Evolutionary conservation across 179 eudicot genomes (phyloP), one percentile per base, ranked within the genome.

Genomic region (Drosera spatulata): DNA sequence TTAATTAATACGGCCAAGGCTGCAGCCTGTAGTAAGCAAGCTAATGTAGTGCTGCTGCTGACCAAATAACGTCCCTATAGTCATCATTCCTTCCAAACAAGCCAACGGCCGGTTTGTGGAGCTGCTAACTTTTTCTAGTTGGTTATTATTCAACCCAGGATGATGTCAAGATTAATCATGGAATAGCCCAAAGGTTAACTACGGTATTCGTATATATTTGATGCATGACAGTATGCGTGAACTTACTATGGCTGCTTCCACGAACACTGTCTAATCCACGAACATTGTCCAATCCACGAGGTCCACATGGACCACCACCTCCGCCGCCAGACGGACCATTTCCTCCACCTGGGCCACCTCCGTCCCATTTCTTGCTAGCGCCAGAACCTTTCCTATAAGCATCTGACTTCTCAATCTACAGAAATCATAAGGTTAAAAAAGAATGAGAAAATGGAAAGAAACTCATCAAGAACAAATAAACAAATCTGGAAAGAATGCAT

Each of bases 331-430:
- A 50, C 13, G 53, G 53, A 15, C 53, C 53, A 50, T 50, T 50
- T 50, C 53, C 53, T 61, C 88, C 82, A 39, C 80, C 79, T 12
- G 79, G 75, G 50, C 81, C 82, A 53, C 99, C 98, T 64, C 87
- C 96, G 50, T 80, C 97, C 99, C 99, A 89, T 76, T 93, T 93
- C 77, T 84, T 93, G 74, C 86, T 75, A 11, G 88, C 67, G 57
- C 88, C 94, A 10, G 80, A 82, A 38, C 86, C 74, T 69, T 89
- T 93, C 66, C 54, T 80, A 69, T 93, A 93, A 22, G 88, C 84
- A 75, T 93, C 95, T 55, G 97, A 76, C 68, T 85, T 89, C 70
- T 89, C 97, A 97, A 89, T 84, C 99, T 93, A 69, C 60, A 69
- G 66, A 44, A 59, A 14, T 53, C 33, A 12, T 57, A 47, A 53